Evolutionary conservation across 257 asterid species (phyloP).

Genomic region (Lantana camara): DNA sequence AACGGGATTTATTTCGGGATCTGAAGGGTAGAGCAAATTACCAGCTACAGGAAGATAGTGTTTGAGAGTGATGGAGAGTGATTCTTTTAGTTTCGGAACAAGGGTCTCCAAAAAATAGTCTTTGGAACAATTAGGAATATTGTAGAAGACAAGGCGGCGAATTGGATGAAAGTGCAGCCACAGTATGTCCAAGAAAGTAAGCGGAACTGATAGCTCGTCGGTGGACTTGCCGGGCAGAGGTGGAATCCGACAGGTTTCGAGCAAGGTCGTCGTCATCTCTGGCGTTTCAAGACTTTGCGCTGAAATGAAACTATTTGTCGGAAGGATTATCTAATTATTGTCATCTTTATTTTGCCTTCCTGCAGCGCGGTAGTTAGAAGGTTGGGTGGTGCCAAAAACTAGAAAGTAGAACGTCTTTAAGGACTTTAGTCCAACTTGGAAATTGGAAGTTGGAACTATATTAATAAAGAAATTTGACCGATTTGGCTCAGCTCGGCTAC

Average conservation of each 20-base stretch:
- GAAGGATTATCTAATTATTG: too few relatives aligned
- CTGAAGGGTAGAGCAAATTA: conserved; percentile 37
- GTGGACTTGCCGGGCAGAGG: conserved; percentile 3
- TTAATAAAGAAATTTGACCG: too few relatives aligned
- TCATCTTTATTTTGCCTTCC: too few relatives aligned
- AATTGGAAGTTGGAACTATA: too few relatives aligned
- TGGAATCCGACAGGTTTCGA: conserved; percentile 11
- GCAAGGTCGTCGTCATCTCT: conserved; percentile 19
- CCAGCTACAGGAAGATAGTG: conserved; percentile 51
- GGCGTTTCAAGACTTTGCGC: too few relatives aligned
- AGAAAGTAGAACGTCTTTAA: too few relatives aligned
- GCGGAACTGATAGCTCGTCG: conserved; percentile 23
- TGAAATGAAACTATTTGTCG: too few relatives aligned
- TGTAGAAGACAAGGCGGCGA: conserved; percentile 51
- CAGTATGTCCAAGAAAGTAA: conserved; percentile 30
- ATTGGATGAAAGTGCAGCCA: conserved; percentile 37
- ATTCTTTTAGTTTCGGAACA: conserved; percentile 15
- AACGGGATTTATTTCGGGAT: conserved; percentile 29
- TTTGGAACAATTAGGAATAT: conserved; percentile 30
- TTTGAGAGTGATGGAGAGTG: conserved; percentile 53
- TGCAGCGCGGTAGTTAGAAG: too few relatives aligned
- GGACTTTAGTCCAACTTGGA: too few relatives aligned
- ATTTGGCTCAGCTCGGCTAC: too few relatives aligned
- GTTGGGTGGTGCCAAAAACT: too few relatives aligned
- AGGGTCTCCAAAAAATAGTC: conserved; percentile 30